phyloP scores from a whole-genome alignment of 352 stramenopile species.

The Stramenopiles sp. region DNA sequence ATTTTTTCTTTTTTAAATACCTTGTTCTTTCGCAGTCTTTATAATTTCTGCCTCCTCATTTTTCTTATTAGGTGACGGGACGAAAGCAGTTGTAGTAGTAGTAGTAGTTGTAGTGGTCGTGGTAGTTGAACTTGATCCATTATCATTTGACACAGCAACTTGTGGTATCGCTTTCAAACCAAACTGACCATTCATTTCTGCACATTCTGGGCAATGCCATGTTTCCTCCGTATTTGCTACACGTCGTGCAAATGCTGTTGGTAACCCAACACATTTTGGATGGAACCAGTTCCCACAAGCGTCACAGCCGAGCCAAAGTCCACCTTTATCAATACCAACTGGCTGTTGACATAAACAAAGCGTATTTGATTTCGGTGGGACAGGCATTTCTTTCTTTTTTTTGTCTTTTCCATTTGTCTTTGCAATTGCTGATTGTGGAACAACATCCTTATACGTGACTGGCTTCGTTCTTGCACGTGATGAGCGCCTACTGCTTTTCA shows the following conservation, averaged over 20 bases:
- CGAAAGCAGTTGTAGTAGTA: too few relatives aligned
- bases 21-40: too few relatives aligned
- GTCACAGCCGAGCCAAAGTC: background rate
- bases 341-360: background rate
- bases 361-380: background rate
- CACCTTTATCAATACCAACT: background rate
- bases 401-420: background rate
- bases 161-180: background rate
- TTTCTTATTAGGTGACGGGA: too few relatives aligned
- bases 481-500: background rate
- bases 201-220: background rate
- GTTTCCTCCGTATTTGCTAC: background rate
- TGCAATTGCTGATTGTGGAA: background rate
- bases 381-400: background rate
- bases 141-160: too few relatives aligned
- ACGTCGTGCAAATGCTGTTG: background rate
- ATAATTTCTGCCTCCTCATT: too few relatives aligned
- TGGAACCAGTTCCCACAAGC: slow-evolving; percentile 4
- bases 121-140: too few relatives aligned
- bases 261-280: background rate
- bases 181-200: background rate
- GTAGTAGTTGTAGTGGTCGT: too few relatives aligned
- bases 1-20: too few relatives aligned
- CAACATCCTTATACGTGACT: background rate
- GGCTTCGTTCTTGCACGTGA: background rate